Evolutionary conservation across 202 grass and related monocot genomes (phyloP).

Genomic region (Zizania palustris): DNA sequence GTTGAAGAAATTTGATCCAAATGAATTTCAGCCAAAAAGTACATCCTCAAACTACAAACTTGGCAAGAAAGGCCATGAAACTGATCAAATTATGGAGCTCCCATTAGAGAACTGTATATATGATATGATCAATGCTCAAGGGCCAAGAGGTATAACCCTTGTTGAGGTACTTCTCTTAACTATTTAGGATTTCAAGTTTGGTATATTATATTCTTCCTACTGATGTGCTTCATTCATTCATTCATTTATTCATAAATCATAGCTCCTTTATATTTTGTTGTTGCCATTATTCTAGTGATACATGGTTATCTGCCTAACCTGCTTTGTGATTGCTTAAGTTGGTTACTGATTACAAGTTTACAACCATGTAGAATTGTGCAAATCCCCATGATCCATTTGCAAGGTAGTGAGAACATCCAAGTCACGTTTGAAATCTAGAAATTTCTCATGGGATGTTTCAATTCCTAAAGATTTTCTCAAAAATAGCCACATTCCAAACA

Average conservation of each 20-base stretch:
- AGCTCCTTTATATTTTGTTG: background rate
- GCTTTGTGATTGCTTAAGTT: conserved; percentile 22
- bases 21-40: conserved; percentile 75
- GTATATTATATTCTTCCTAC: conserved; percentile 2
- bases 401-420: too few species aligned
- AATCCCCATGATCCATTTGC: too few species aligned
- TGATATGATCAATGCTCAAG: conserved; percentile 86
- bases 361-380: background rate
- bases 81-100: conserved; percentile 86
- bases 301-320: background rate
- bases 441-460: too few species aligned
- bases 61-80: conserved; percentile 72
- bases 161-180: conserved; percentile 65
- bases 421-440: too few species aligned
- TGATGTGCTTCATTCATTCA: conserved; percentile 23
- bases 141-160: conserved; percentile 85
- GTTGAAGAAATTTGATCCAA: conserved; percentile 73
- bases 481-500: too few species aligned
- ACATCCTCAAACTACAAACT: conserved; percentile 49
- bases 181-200: conserved; percentile 15
- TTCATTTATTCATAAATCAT: conserved; percentile 30
- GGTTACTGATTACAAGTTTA: background rate
- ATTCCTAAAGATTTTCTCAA: too few species aligned
- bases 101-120: conserved; percentile 85
- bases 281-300: conserved; percentile 34